Percentiles rank a stretch among this genome's conserved stretches.
Evolutionary conservation across 164 flowering plant genomes (phyloP).

Genomic region (Nymphaea thermarum): DNA sequence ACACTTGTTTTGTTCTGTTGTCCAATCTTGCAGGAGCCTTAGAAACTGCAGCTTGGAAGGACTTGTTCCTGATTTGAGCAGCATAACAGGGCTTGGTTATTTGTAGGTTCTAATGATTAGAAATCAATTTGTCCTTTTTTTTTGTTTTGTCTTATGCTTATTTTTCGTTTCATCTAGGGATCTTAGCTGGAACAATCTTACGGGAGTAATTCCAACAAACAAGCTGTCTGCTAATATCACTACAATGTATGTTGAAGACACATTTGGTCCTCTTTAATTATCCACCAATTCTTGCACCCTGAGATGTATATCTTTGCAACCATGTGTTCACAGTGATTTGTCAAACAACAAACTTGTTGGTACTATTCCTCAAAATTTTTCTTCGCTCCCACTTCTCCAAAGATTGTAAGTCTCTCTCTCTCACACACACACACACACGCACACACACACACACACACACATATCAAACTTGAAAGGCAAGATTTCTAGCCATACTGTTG

Average conservation of each 20-base stretch:
- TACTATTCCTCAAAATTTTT: conserved; percentile 50
- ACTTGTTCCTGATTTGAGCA: conserved; percentile 59
- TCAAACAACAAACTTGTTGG: conserved; percentile 65
- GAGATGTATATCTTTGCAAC: neutral
- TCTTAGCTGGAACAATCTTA: conserved; percentile 64
- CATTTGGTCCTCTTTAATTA: too few species aligned
- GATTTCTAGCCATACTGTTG: too few species aligned
- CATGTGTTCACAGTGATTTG: conserved; percentile 38
- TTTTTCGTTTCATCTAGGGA: conserved; percentile 37
- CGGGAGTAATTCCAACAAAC: conserved; percentile 48
- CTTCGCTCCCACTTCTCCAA: conserved; percentile 56
- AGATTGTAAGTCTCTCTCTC: conserved; percentile 42
- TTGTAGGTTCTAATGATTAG: conserved; percentile 34
- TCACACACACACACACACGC: neutral
- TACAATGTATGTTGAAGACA: conserved; percentile 44
- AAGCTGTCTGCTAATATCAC: conserved; percentile 52
- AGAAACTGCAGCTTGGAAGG: conserved; percentile 82
- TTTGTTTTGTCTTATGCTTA: conserved; percentile 1
- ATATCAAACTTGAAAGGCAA: too few species aligned
- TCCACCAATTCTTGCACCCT: neutral
- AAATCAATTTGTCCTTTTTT: neutral
- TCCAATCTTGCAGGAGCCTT: conserved; percentile 51
- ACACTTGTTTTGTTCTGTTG: neutral
- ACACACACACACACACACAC: too few species aligned
- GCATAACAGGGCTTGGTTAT: conserved; percentile 36